Evolutionary conservation across 2,329 filamentous ascomycete species (phyloP).

Genomic region (Fusarium stilboides): DNA sequence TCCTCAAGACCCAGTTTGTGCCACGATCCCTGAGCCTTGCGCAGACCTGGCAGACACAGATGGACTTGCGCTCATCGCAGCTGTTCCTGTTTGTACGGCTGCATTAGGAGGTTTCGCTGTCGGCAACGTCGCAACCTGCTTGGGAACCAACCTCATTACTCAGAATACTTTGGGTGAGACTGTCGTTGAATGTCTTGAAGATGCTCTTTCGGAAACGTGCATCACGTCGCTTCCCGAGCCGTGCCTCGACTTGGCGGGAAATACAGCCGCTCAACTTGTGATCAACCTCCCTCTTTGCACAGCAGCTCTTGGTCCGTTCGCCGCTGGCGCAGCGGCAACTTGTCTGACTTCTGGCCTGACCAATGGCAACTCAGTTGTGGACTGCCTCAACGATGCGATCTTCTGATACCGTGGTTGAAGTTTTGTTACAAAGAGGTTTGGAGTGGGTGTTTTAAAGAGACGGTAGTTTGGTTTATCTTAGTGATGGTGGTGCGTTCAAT

Average conservation of each 20-base stretch:
- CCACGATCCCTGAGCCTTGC: neutral
- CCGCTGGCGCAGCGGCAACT: neutral
- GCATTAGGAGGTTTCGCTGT: conserved; percentile 2
- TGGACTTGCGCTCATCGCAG: neutral
- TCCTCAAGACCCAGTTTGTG: neutral
- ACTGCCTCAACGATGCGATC: neutral
- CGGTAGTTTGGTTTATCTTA: no score
- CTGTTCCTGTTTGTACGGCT: neutral
- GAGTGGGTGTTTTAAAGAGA: no score
- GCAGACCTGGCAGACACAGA: neutral
- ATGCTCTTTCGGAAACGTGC: neutral
- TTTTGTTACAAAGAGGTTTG: neutral
- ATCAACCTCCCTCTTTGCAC: conserved; percentile 5
- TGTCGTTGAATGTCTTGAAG: conserved; percentile 1
- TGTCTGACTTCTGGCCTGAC: conserved; percentile 6
- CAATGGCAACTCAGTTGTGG: neutral
- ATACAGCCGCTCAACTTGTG: neutral
- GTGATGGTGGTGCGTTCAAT: no score
- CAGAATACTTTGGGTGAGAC: conserved; percentile 3
- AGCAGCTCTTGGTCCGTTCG: conserved; percentile 8
- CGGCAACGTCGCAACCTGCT: neutral
- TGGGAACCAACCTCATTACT: conserved; percentile 1
- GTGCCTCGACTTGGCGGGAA: neutral
- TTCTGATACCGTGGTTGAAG: neutral
- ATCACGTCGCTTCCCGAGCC: neutral